Base-by-base conservation (phyloP, 441 rosid species). In the Breynia disticha region DNA sequence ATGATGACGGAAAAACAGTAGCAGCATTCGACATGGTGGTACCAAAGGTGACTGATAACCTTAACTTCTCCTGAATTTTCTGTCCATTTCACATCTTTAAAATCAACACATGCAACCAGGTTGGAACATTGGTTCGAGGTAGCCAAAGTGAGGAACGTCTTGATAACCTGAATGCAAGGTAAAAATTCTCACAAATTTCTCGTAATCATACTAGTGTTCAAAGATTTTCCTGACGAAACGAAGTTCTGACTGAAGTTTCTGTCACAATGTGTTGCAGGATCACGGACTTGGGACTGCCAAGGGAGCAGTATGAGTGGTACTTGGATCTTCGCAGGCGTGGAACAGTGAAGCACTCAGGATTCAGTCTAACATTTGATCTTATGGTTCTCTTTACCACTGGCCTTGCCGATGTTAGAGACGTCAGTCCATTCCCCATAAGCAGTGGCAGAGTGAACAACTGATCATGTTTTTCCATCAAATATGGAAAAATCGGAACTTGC, bases 1-100 rank as follows among this genome's bases (percentile, higher is more conserved):
- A 91, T 56, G 82, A 73, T 47, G 98, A 88, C 51, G 79, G 77
- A 46, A 62, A 67, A 54, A 88, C 95, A 47, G 97, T 81, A 45
- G 95, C 97, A 49, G 86, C 98, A 61, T 91, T 91, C 59, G 97
- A 91, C 52, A 54, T 91, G 78, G 78, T 86, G 35, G 65, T 88
- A 9, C 95, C 97, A 18, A 76, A 71, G 91, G 98, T 87, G 64
- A 24, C 7, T 24, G 32, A 24, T 24, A 2, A 24, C 32, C 32
- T 24, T 24, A 24, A 24, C 32, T 24, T 24, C 32, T 24, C 3
- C 32, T 24, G 32, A 24, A 2, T 24, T 24, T 24, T 24, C 32
- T 24, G 32, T 24, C 32, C 32, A 24, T 24, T 24, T 24, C 3
- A 24, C 32, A 24, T 24, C 7, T 3, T 24, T 24, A 24, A 24